Evolutionary conservation across 208 protist genomes (phyloP).

Genomic region (Jaenimonas drosophilae): DNA sequence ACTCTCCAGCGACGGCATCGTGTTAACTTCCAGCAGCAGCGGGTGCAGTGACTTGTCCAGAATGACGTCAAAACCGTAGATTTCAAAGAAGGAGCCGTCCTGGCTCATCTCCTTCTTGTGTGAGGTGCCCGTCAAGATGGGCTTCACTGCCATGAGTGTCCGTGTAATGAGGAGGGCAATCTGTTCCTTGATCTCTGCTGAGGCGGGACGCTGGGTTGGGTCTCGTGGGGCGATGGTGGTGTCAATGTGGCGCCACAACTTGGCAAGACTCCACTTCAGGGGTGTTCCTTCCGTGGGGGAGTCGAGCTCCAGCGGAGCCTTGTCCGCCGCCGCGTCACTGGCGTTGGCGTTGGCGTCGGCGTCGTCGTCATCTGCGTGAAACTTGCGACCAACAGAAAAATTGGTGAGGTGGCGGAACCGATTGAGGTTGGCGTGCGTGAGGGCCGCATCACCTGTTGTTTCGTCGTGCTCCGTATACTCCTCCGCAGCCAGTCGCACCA

Average conservation of each 20-base stretch:
- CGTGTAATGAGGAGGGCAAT: slow-evolving; percentile 65
- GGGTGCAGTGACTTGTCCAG: slow-evolving; percentile 62
- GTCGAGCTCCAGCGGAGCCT: neutral
- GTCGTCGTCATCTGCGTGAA: slow-evolving; percentile 1
- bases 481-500: slow-evolving; percentile 90
- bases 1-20: slow-evolving; percentile 84
- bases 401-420: slow-evolving; percentile 90
- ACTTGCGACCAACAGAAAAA: slow-evolving; percentile 78
- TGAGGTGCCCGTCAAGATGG: slow-evolving; percentile 14
- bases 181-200: slow-evolving; percentile 31
- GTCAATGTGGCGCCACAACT: neutral
- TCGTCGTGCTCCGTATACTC: slow-evolving; percentile 39
- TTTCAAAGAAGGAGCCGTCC: slow-evolving; percentile 80
- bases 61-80: slow-evolving; percentile 91
- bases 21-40: slow-evolving; percentile 88
- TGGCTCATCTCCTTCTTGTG: slow-evolving; percentile 11
- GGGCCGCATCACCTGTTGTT: neutral
- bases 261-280: neutral
- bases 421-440: neutral
- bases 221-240: neutral
- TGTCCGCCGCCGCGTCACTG: no score
- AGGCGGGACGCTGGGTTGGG: slow-evolving; percentile 5
- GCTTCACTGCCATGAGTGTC: slow-evolving; percentile 52
- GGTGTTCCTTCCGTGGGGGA: neutral
- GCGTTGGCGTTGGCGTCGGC: neutral